These are phyloP conservation scores for Fusarium abutilonis DNA, from an alignment of 2,329 filamentous ascomycete genomes.

Conservation along the genomic window DNA sequence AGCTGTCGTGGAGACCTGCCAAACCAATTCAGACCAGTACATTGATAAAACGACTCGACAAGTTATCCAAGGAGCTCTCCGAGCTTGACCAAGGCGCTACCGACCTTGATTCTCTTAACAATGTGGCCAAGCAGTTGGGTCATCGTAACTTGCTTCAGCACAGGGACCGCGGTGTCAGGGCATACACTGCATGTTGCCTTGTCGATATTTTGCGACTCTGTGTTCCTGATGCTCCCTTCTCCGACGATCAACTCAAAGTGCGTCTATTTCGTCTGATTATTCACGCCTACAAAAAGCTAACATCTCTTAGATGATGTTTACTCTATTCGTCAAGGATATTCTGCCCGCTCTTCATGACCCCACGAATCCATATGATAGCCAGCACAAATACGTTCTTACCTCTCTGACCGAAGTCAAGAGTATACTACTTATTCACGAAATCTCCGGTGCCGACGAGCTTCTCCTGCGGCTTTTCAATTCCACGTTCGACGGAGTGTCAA, in stretches of 20 bases:
- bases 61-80: slow-evolving; percentile 82
- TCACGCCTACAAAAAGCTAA: slow-evolving; percentile 34
- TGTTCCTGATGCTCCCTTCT: slow-evolving; percentile 95
- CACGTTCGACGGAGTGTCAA: slow-evolving; percentile 92
- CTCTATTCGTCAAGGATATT: slow-evolving; percentile 83
- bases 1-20: slow-evolving; percentile 90
- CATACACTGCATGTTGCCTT: slow-evolving; percentile 86
- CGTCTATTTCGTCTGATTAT: slow-evolving; percentile 6
- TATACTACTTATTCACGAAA: slow-evolving; percentile 88
- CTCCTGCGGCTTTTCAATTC: slow-evolving; percentile 84
- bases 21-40: slow-evolving; percentile 87
- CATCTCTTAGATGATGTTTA: slow-evolving; percentile 84
- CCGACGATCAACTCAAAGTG: slow-evolving; percentile 88
- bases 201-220: slow-evolving; percentile 93
- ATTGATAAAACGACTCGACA: slow-evolving; percentile 81
- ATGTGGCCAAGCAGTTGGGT: slow-evolving; percentile 86
- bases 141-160: slow-evolving; percentile 84
- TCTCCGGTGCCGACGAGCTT: slow-evolving; percentile 82
- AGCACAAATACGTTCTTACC: slow-evolving; percentile 89
- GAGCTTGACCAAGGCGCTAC: slow-evolving; percentile 88
- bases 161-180: slow-evolving; percentile 92
- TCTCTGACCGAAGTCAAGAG: slow-evolving; percentile 95
- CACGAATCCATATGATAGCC: slow-evolving; percentile 87
- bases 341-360: slow-evolving; percentile 87
- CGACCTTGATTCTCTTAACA: slow-evolving; percentile 82